Evolutionary conservation across 257 asterid genomes (phyloP), one percentile per base, ranked within the genome.

Genomic region (Solanum pimpinellifolium): DNA sequence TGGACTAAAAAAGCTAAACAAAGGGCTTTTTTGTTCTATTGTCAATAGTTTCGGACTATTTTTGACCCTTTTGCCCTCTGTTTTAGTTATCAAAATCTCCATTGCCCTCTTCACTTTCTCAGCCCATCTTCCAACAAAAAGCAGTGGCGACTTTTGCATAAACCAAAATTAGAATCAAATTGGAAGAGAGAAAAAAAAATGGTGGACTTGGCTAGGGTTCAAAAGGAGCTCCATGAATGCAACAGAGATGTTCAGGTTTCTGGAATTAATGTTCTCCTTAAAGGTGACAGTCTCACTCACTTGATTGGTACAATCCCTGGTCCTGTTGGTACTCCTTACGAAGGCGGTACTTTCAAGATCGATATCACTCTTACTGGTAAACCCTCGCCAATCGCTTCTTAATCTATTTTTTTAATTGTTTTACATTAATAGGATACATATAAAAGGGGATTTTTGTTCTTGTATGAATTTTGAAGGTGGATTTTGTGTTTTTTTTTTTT

Each of bases 281-380:
- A 89, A 88, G 89, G 91, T n/a, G 98, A 95, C 25, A 86, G 92
- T 81, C 93, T 97, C 11, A 89, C 94, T 76, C 96, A 93, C 42
- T 88, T 97, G 94, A 90, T 92, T 21, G 99, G 99, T 59, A 93
- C 98, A 78, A 93, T 97, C 74, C 97, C 98, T 37, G 99, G 99
- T 77, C 99, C 99, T 27, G 68, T 74, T 47, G 98, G 96, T 78
- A 97, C 99, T 49, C 99, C 98, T 11, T 97, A 97, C 41, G 98
- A 97, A 92, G 99, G 98, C 27, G 99, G 99, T 49, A 86, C 91
- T 83, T 97, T 97, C 96, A 95, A 94, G 90, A 97, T 97, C 91
- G 98, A 97, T 90, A 97, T 97, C 85, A 92, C 90, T 90, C 90
- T 97, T 83, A 92, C 98, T 33, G 95, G 99, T 97, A 90, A 52